Evolutionary conservation across 345 rosid genomes (phyloP).

Genomic region (Microthlaspi erraticum): DNA sequence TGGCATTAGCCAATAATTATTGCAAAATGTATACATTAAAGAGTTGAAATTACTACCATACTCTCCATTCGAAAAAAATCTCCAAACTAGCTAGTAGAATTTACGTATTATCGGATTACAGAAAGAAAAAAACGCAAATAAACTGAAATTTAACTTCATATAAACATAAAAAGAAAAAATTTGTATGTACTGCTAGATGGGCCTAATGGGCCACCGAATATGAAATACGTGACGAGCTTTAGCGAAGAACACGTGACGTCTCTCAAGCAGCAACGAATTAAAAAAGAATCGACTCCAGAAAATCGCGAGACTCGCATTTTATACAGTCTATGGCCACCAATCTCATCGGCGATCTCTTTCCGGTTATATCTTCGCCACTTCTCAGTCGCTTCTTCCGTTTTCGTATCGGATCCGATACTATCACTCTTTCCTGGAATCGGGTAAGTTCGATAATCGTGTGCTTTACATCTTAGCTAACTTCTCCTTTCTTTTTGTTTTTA

Average conservation of each 20-base stretch:
- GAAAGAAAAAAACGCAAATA: too few relatives aligned
- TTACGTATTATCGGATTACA: too few relatives aligned
- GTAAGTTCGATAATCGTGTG: conserved; percentile 29
- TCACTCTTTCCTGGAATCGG: conserved; percentile 2
- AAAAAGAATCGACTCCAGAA: conserved; percentile 10
- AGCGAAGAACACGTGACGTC: conserved; percentile 31
- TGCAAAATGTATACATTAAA: not conserved
- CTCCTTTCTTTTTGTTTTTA: not conserved
- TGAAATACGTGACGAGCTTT: not conserved
- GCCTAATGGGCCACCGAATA: conserved; percentile 31
- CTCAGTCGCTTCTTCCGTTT: conserved; percentile 21
- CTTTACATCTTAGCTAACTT: not conserved
- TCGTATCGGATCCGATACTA: not conserved
- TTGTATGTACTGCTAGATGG: not conserved
- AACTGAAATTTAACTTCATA: too few relatives aligned
- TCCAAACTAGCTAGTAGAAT: not conserved
- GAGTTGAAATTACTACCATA: not conserved
- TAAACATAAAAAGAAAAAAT: not conserved
- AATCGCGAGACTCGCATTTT: conserved; percentile 14
- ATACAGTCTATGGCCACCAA: conserved; percentile 44
- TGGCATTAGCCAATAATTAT: not conserved
- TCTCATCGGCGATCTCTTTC: conserved; percentile 29
- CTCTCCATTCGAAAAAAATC: not conserved
- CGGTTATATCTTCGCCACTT: conserved; percentile 24
- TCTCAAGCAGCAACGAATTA: not conserved